Percentiles rank a stretch among this genome's conserved stretches.
These are phyloP conservation scores for Fragaria ananassa DNA, from an alignment of 306 rosid genomes.

Conservation along the genomic window DNA sequence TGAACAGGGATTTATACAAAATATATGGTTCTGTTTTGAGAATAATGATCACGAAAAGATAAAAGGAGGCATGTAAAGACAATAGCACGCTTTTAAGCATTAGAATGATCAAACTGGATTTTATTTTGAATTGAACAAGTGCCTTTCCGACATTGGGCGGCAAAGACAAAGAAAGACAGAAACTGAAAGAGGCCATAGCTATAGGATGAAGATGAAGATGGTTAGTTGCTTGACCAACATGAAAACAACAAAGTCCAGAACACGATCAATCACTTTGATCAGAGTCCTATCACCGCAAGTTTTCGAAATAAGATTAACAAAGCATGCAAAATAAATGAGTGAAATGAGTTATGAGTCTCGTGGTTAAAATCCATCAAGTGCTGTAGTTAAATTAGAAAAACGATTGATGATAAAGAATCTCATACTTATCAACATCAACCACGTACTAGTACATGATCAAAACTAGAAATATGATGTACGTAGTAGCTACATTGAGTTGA, in stretches of 20 bases:
- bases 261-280: not conserved
- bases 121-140: not conserved
- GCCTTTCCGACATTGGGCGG: not conserved
- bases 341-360: not conserved
- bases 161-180: not conserved
- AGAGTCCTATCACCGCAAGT: not conserved
- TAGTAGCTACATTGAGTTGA: constrained; percentile 5
- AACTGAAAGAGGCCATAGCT: not conserved
- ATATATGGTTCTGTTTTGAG: not conserved
- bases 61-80: constrained; percentile 35
- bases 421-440: constrained; percentile 3
- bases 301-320: not conserved
- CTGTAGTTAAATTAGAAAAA: not conserved
- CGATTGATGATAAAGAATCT: not conserved
- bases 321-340: not conserved
- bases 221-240: not conserved
- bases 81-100: constrained; percentile 31
- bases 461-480: not conserved
- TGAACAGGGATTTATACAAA: not conserved
- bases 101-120: not conserved
- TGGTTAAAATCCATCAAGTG: not conserved
- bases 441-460: not conserved
- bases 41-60: not conserved
- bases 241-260: not conserved
- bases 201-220: not conserved